These are phyloP conservation scores for Pueraria montana DNA, from an alignment of 306 rosid species.

Conservation along the genomic window DNA sequence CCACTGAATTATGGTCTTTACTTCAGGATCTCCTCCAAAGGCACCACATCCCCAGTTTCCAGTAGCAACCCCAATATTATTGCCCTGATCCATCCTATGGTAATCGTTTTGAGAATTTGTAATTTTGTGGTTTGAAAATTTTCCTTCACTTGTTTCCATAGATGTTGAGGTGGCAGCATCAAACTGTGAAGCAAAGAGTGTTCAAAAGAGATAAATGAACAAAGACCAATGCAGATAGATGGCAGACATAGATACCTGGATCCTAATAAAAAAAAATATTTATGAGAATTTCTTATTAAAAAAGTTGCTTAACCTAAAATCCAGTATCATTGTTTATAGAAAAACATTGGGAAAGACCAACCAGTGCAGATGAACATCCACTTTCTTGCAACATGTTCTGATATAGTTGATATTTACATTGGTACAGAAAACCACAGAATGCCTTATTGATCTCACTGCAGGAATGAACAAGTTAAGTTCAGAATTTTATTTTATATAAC, in stretches of 20 bases:
- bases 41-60: conserved; percentile 99
- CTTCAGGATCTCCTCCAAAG: conserved; percentile 95
- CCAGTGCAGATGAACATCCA: conserved; percentile 46
- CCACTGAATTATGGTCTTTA: conserved; percentile 91
- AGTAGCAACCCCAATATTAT: conserved; percentile 78
- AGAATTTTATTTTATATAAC: conserved; percentile 21
- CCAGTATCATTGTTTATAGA: conserved; percentile 24
- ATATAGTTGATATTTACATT: conserved; percentile 54
- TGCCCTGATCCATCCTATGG: conserved; percentile 41
- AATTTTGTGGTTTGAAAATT: conserved; percentile 41
- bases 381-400: conserved; percentile 55
- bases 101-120: conserved; percentile 49
- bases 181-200: conserved; percentile 48
- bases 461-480: conserved; percentile 50
- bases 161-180: conserved; percentile 53
- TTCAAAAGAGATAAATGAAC: conserved; percentile 27
- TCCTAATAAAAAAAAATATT: background rate
- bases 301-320: conserved; percentile 27
- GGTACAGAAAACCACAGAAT: conserved; percentile 83
- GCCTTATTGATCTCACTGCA: conserved; percentile 92
- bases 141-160: conserved; percentile 48
- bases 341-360: conserved; percentile 39
- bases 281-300: conserved; percentile 9
- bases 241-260: background rate
- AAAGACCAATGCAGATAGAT: conserved; percentile 35